Percentiles rank a stretch among this genome's conserved stretches.
These are phyloP conservation scores for Talaromyces rugulosus DNA, from an alignment of 2,329 filamentous ascomycete species.

Conservation along the genomic window DNA sequence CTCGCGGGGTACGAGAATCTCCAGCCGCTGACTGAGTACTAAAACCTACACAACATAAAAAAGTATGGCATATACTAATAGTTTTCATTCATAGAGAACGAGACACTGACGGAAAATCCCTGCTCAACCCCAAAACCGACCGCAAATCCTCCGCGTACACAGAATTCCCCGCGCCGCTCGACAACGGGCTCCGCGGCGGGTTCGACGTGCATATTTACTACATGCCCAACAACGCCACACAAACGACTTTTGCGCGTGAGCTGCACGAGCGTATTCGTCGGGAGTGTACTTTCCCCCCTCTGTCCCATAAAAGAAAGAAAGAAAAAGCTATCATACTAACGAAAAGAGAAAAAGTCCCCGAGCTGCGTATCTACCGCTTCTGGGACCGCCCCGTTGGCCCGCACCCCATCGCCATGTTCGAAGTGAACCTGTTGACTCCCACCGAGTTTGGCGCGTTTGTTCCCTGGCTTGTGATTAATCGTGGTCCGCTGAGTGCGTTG, in stretches of 20 bases:
- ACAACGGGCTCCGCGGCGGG: constrained; percentile 62
- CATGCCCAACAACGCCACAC: neutral
- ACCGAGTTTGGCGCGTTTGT: constrained; percentile 86
- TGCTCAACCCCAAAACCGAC: constrained; percentile 61
- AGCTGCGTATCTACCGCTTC: constrained; percentile 74
- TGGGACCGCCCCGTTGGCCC: constrained; percentile 77
- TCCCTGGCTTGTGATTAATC: constrained; percentile 76
- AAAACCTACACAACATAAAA: neutral
- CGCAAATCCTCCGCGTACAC: constrained; percentile 65
- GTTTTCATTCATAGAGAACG: constrained; percentile 45
- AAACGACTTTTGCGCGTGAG: neutral
- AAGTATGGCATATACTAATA: neutral
- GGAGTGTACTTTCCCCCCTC: neutral
- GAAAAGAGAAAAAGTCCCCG: constrained; percentile 62
- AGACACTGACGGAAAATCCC: constrained; percentile 72
- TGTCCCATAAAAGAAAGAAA: too few species aligned
- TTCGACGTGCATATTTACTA: constrained; percentile 78
- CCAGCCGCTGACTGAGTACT: constrained; percentile 44
- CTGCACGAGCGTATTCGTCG: constrained; percentile 4
- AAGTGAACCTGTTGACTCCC: constrained; percentile 82
- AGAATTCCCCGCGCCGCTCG: constrained; percentile 63
- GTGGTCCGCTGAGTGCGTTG: constrained; percentile 73
- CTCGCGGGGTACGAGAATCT: constrained; percentile 49
- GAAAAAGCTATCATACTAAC: constrained; percentile 25
- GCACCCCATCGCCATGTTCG: constrained; percentile 83